phyloP scores from a whole-genome alignment of 2,329 filamentous ascomycete genomes.

The Aspergillus fischeri region DNA sequence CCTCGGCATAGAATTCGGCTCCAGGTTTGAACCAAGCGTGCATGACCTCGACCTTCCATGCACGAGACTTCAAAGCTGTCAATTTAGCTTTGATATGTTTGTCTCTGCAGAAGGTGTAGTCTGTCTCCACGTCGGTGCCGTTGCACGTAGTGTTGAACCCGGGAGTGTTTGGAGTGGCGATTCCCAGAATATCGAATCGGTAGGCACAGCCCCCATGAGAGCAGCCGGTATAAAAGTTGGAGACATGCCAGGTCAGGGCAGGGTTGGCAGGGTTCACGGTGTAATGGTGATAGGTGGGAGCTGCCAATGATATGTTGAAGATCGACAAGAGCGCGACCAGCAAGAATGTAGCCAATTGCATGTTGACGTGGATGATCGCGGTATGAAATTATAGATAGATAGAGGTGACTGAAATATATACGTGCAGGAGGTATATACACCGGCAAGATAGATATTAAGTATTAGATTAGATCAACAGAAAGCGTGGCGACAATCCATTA shows the following conservation, averaged over 20 bases:
- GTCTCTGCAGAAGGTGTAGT: conserved; percentile 23
- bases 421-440: not conserved
- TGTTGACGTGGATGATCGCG: conserved; percentile 12
- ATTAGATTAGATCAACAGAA: not conserved
- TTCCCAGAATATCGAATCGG: conserved; percentile 28
- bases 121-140: conserved; percentile 20
- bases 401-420: not conserved
- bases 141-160: conserved; percentile 34
- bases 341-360: conserved; percentile 27
- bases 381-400: not conserved
- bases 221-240: conserved; percentile 29
- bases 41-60: conserved; percentile 26
- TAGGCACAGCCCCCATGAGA: conserved; percentile 32
- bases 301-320: conserved; percentile 17
- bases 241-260: conserved; percentile 27
- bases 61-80: conserved; percentile 13
- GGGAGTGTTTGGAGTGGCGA: conserved; percentile 25
- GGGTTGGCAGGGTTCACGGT: conserved; percentile 11
- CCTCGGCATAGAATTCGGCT: conserved; percentile 16
- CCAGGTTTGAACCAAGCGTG: conserved; percentile 23
- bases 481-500: not conserved
- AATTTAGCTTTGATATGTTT: conserved; percentile 19
- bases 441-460: not conserved
- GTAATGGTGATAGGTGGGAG: conserved; percentile 7
- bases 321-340: conserved; percentile 22